Conservation (phyloP, 2,329 filamentous ascomycete genomes). For the Fusarium virguliforme region DNA sequence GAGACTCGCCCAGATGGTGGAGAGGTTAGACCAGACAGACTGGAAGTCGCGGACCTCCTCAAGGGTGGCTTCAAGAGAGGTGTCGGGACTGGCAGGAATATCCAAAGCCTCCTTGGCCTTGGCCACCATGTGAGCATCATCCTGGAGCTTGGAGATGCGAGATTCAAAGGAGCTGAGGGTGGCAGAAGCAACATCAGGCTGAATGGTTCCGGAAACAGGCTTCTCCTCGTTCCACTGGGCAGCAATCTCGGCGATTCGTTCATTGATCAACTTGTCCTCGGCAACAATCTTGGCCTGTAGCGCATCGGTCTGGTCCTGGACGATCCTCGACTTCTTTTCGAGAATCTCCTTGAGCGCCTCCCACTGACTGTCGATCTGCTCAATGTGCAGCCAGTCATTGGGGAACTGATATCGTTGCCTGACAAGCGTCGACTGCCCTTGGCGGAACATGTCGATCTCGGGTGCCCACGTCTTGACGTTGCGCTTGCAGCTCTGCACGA, state of each 20-base stretch:
- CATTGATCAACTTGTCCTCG: conserved; percentile 91
- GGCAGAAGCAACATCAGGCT: conserved; percentile 88
- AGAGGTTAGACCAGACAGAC: conserved; percentile 96
- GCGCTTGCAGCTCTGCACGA: conserved; percentile 95
- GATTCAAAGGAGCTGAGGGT: conserved; percentile 87
- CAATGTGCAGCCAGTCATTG: conserved; percentile 93
- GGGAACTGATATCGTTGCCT: conserved; percentile 96
- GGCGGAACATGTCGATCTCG: conserved; percentile 95
- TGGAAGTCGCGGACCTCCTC: conserved; percentile 99
- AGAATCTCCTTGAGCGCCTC: conserved; percentile 92
- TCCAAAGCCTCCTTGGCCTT: conserved; percentile 98
- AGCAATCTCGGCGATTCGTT: conserved; percentile 89
- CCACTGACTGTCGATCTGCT: conserved; percentile 98
- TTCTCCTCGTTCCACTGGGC: conserved; percentile 96
- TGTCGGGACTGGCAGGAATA: conserved; percentile 84
- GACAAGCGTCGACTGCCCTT: conserved; percentile 92
- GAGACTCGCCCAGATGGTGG: conserved; percentile 96
- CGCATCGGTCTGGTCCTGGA: conserved; percentile 96
- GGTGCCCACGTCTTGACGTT: conserved; percentile 96
- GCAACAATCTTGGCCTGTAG: conserved; percentile 94
- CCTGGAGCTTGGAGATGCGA: conserved; percentile 87
- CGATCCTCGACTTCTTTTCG: conserved; percentile 92
- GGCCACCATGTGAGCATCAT: conserved; percentile 92
- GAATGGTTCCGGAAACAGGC: conserved; percentile 94
- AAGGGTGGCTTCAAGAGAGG: conserved; percentile 85